Base-by-base conservation (phyloP, 108 stramenopile genomes). In the Nannochloropsis oceanica region DNA sequence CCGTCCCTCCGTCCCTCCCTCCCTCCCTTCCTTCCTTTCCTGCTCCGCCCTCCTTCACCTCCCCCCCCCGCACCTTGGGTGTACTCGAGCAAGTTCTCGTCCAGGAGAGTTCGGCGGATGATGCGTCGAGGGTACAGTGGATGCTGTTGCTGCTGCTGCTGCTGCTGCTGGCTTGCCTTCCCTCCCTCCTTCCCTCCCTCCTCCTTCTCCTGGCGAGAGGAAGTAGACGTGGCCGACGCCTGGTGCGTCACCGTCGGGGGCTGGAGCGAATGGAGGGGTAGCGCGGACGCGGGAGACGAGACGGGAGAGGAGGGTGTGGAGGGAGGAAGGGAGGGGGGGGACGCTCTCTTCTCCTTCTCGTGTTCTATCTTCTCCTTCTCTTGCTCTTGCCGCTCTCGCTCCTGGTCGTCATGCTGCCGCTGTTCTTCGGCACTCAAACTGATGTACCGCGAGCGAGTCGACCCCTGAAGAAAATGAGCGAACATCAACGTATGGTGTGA, bases 31-130 rank as follows among this genome's bases (percentile, higher is more conserved):
- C 13, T 50, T 50, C 18, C 46, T 18, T 18, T 18, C 46, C 46
- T 18, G 18, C 13, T 14, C 13, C 46, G 14, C 18, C 46, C 46
- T 50, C 46, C 0, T 0, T 18, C 46, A 13, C 46, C 46, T 0
- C 46, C 46, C 46, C 46, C 18, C 46, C 46, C 13, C 46, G 46
- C 46, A 3, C 97, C 97, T 7, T 84, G 81, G 12, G 96, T 97
- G 80, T 93, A 95, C 85, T 98, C 96, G 86, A 97, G 90, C 86
- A 97, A 95, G 90, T 98, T 96, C 46, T 96, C 96, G 87, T 98
- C 97, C 42, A 98, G 91, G 18, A 97, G 91, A 8, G 90, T 90
- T 18, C 46, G 46, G 46, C 14, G 18, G 0, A 50, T 50, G 46
- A 50, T 50, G 0, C 46, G 46, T n/a, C n/a, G n/a, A n/a, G n/a